phyloP scores from a whole-genome alignment of 768 basidiomycete genomes.

The Mycena venus region DNA sequence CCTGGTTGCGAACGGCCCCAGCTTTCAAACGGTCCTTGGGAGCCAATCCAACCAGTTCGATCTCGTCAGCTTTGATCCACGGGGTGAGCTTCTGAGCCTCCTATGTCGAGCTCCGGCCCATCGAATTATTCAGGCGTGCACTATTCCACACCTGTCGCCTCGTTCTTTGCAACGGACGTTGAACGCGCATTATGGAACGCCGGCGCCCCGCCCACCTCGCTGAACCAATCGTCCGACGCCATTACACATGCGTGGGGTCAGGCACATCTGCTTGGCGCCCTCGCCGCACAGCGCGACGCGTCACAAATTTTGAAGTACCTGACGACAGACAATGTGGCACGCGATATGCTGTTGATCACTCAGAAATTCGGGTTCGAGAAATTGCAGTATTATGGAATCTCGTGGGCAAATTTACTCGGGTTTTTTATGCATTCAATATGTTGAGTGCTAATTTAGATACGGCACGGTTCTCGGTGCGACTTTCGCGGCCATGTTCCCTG shows the following conservation, averaged over 20 bases:
- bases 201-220: not conserved
- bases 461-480: constrained; percentile 45
- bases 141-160: constrained; percentile 20
- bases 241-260: constrained; percentile 49
- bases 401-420: constrained; percentile 33
- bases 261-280: constrained; percentile 43
- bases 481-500: constrained; percentile 53
- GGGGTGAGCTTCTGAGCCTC: not conserved
- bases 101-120: too few relatives aligned
- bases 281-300: constrained; percentile 50
- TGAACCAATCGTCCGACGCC: constrained; percentile 42
- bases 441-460: constrained; percentile 38
- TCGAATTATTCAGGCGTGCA: constrained; percentile 1
- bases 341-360: constrained; percentile 54
- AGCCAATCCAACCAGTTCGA: constrained; percentile 8
- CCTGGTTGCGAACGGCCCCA: not conserved
- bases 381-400: constrained; percentile 47
- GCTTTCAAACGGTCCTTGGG: constrained; percentile 11
- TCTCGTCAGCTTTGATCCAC: constrained; percentile 29
- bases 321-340: constrained; percentile 54
- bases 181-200: constrained; percentile 29
- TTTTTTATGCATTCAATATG: not conserved
- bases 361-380: constrained; percentile 49
- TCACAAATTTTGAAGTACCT: constrained; percentile 44
- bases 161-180: constrained; percentile 24